Percentiles rank a stretch among this genome's conserved stretches.
Evolutionary conservation across 2,329 filamentous ascomycete species (phyloP).

Genomic region (Aspergillus clavatus): DNA sequence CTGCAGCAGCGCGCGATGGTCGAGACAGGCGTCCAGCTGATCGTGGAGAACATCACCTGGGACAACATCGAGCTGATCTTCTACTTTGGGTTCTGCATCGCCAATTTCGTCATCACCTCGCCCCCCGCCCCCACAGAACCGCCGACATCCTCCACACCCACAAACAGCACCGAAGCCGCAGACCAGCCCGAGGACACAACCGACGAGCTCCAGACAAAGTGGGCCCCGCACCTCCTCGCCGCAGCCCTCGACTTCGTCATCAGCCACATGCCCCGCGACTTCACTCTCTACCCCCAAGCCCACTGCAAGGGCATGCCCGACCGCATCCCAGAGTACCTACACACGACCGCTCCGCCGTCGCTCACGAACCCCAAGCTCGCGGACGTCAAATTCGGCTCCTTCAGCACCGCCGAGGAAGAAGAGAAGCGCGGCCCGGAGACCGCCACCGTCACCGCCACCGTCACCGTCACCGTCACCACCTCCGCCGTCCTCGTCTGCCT

Average conservation of each 20-base stretch:
- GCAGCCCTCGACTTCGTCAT: constrained; percentile 23
- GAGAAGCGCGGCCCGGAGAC: constrained; percentile 13
- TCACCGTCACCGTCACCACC: constrained; percentile 6
- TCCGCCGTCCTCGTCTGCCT: constrained; percentile 28
- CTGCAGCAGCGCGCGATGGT: constrained; percentile 21
- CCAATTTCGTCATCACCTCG: constrained; percentile 19
- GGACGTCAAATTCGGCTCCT: constrained; percentile 19
- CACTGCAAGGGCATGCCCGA: constrained; percentile 20
- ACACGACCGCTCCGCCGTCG: constrained; percentile 7
- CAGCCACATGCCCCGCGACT: constrained; percentile 16
- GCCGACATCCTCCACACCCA: too few relatives aligned
- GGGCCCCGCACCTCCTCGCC: constrained; percentile 9
- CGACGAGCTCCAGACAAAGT: constrained; percentile 9
- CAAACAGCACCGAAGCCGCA: too few relatives aligned
- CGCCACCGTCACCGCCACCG: too few relatives aligned
- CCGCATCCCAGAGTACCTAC: constrained; percentile 22
- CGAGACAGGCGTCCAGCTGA: constrained; percentile 23
- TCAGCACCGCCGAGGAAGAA: constrained; percentile 9
- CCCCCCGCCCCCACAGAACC: too few relatives aligned
- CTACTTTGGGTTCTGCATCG: constrained; percentile 22
- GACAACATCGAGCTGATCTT: constrained; percentile 26
- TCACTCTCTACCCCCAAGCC: constrained; percentile 22
- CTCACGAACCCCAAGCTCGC: constrained; percentile 17
- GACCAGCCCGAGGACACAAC: constrained; percentile 1
- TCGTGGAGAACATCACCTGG: constrained; percentile 22